Base-by-base conservation (phyloP, 495 filamentous ascomycete species). In the Talaromyces adpressus region DNA sequence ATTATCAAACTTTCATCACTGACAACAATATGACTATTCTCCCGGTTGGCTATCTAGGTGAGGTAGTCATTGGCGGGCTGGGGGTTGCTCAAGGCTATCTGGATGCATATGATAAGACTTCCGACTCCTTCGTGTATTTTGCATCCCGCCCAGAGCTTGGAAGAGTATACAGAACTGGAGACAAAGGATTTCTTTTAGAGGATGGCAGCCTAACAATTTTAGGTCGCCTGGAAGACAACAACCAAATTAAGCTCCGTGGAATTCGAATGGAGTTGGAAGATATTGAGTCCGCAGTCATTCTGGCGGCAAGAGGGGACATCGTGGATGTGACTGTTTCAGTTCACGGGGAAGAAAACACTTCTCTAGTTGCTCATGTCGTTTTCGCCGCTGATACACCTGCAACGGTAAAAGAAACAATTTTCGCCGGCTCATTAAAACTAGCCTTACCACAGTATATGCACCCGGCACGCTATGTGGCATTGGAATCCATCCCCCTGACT, bases 231-330 rank as follows among this genome's bases (percentile, higher is more conserved):
- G 65, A 57, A 0, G 81, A 79, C 5, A 63, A 81, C 65, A 75
- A 69, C 0, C 79, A 83, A 63, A 66, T 85, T 36, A 85, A 87
- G 66, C 52, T 84, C 1, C 69, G 77, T 1, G 82, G 83, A 0
- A 22, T 82, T 4, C 80, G 82, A 0, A 76, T 84, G 6, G 82
- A 85, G 1, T 69, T 86, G 2, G 12, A 59, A 0, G 83, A 86
- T 6, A 70, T 83, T 14, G 79, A 80, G 45, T 64, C 18, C 1
- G 62, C 63, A 11, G 69, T 83, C 0, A 2, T 80, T 3, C 4
- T 57, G 1, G 62, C 68, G 0, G 63, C 73, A 1, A 57, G 67
- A 0, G 74, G 72, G 1, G 32, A 18, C 0, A 11, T 82, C 0
- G 27, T 4, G 1, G 69, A 77, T 20, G 80, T 65, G 0, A 69